Conservation (phyloP, 2,329 filamentous ascomycete species). For the Penicillium sp. region DNA sequence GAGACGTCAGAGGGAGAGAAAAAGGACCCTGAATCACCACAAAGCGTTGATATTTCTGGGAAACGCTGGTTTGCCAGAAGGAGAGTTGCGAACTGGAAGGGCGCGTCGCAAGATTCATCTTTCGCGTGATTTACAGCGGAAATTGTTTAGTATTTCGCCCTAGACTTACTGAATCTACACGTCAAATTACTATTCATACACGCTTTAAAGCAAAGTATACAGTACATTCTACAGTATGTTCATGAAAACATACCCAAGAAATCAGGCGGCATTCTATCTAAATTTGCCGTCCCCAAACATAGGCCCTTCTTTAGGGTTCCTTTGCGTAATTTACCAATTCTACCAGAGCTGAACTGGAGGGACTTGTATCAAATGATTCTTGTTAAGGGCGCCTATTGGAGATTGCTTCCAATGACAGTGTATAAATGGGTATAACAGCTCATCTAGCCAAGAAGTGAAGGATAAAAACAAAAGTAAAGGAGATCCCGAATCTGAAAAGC, state of each 20-base stretch:
- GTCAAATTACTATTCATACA: no score
- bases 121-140: neutral
- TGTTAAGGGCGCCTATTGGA: neutral
- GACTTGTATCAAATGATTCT: neutral
- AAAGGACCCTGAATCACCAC: neutral
- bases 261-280: no score
- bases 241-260: no score
- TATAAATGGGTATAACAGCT: constrained; percentile 20
- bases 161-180: no score
- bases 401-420: neutral
- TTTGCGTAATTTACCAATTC: neutral
- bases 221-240: no score
- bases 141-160: no score
- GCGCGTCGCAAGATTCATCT: neutral
- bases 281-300: no score
- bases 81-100: neutral
- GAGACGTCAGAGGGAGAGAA: neutral
- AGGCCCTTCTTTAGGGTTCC: no score
- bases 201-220: no score
- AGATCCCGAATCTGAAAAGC: neutral
- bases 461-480: constrained; percentile 1
- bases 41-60: neutral
- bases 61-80: neutral
- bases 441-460: constrained; percentile 14
- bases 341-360: neutral